phyloP scores from a whole-genome alignment of 768 basidiomycete species.

The Leccinum subtestaceum region DNA sequence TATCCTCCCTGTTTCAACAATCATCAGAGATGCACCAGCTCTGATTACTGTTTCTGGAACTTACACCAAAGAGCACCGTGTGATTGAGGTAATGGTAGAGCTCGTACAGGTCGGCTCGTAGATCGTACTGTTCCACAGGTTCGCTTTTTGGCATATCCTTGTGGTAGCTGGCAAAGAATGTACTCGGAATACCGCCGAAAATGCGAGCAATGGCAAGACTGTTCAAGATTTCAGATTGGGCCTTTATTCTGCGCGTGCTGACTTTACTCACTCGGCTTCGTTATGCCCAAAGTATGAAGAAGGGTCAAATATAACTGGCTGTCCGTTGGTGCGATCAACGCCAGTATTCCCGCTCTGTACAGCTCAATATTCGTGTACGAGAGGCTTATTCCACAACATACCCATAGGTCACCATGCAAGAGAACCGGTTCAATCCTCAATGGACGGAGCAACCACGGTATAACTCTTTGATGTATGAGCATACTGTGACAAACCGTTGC shows the following conservation, averaged over 20 bases:
- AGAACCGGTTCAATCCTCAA: conserved; percentile 64
- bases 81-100: conserved; percentile 84
- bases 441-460: conserved; percentile 62
- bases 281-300: conserved; percentile 79
- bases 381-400: conserved; percentile 30
- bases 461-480: conserved; percentile 47
- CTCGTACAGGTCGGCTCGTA: conserved; percentile 69
- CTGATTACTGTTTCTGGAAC: conserved; percentile 20
- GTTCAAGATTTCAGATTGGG: conserved; percentile 6
- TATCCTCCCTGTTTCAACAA: conserved; percentile 43
- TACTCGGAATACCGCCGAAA: conserved; percentile 68
- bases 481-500: neutral
- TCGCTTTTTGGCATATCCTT: conserved; percentile 58
- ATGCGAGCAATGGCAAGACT: conserved; percentile 78
- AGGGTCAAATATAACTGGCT: conserved; percentile 75
- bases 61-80: conserved; percentile 73
- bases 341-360: conserved; percentile 72
- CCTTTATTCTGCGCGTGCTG: neutral
- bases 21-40: neutral
- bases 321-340: conserved; percentile 46
- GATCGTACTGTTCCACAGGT: conserved; percentile 61
- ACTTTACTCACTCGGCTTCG: conserved; percentile 66
- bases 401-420: conserved; percentile 82
- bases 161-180: conserved; percentile 68
- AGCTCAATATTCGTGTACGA: neutral